These are phyloP conservation scores for Pseudogymnoascus sp. DNA, from an alignment of 2,329 filamentous ascomycete genomes.

Conservation along the genomic window DNA sequence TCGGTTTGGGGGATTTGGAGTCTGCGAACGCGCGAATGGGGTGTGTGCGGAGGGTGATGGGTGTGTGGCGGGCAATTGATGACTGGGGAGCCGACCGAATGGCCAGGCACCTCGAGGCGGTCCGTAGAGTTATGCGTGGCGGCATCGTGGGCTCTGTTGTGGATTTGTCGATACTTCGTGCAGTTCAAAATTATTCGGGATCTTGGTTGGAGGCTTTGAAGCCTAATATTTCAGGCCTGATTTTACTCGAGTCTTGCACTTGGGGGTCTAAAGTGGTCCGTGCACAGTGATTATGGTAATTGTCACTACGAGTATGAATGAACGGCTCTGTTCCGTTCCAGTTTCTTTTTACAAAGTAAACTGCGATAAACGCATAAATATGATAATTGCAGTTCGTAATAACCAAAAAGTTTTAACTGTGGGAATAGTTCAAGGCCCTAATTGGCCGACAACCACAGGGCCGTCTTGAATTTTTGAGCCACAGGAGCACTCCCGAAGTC, in stretches of 20 bases:
- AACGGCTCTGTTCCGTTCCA: not conserved
- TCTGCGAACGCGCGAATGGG: conserved; percentile 26
- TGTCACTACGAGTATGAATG: not conserved
- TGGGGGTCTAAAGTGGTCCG: not conserved
- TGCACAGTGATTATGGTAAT: not conserved
- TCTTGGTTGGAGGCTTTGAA: not conserved
- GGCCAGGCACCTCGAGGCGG: conserved; percentile 35
- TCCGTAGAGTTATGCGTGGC: conserved; percentile 43
- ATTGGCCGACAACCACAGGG: not conserved
- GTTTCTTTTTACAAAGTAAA: not conserved
- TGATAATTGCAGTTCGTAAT: conserved; percentile 6
- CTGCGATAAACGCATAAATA: conserved; percentile 4
- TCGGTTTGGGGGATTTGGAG: conserved; percentile 20
- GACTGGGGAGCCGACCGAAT: conserved; percentile 30
- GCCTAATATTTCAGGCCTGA: not conserved
- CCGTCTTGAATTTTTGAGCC: not conserved
- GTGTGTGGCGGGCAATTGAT: conserved; percentile 26
- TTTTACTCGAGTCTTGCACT: not conserved
- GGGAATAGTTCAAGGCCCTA: not conserved
- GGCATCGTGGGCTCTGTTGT: conserved; percentile 37
- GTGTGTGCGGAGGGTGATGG: conserved; percentile 21
- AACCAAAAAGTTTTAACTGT: not conserved
- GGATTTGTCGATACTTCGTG: not conserved
- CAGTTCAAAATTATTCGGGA: conserved; percentile 12
- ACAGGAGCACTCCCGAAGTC: not conserved